Conservation (phyloP, 2,329 filamentous ascomycete genomes). For the Aspergillus sp. region DNA sequence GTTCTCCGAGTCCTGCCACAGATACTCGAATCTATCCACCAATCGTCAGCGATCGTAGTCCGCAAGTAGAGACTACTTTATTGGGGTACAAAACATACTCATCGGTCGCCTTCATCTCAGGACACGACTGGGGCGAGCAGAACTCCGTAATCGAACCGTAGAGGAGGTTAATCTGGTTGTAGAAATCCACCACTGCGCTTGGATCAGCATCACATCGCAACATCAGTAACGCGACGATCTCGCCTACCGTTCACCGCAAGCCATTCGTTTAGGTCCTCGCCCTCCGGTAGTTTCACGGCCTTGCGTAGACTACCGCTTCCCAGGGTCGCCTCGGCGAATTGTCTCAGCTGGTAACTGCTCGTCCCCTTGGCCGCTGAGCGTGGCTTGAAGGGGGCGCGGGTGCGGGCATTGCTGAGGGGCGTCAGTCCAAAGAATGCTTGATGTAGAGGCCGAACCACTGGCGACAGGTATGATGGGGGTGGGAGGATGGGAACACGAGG, state of each 20-base stretch:
- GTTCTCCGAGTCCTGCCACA: constrained; percentile 94
- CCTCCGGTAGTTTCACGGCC: constrained; percentile 93
- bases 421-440: constrained; percentile 40
- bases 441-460: constrained; percentile 34
- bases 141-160: constrained; percentile 99
- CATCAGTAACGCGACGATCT: constrained; percentile 19
- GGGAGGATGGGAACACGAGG: constrained; percentile 22
- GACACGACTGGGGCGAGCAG: constrained; percentile 93
- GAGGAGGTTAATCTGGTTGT: constrained; percentile 98
- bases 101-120: constrained; percentile 99
- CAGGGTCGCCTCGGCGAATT: constrained; percentile 96
- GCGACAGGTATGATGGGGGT: constrained; percentile 30
- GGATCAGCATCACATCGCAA: not conserved
- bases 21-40: constrained; percentile 80
- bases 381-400: constrained; percentile 86
- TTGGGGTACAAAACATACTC: constrained; percentile 57
- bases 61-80: not conserved
- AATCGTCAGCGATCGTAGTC: constrained; percentile 10
- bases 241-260: constrained; percentile 86
- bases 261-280: constrained; percentile 98
- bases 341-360: constrained; percentile 87
- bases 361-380: constrained; percentile 82
- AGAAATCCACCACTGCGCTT: constrained; percentile 88
- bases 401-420: constrained; percentile 72
- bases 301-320: constrained; percentile 93